Evolutionary conservation across 495 filamentous ascomycete genomes (phyloP), one percentile per base, ranked within the genome.

Genomic region (Talaromyces thailandensis): DNA sequence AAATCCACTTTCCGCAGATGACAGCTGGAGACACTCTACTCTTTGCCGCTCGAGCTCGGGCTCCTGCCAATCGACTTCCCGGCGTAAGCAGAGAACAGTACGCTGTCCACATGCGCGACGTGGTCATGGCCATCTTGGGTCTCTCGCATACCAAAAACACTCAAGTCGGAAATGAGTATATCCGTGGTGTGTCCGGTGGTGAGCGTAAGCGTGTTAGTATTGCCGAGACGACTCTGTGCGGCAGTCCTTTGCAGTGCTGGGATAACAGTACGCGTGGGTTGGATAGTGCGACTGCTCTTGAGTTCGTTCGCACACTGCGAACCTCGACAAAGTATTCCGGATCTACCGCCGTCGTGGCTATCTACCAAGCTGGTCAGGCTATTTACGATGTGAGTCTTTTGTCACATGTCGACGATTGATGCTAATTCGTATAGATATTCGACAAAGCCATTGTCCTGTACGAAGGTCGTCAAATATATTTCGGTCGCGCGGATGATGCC

Each of bases 221-320:
- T 58, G 79, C 77, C 16, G 76, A 68, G 50, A 66, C 35, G 58
- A 86, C 92, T 71, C 80, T 91, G 24, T 89, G 87, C 40, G 88
- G 88, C 59, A 87, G 86, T 56, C 86, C 85, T 59, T 74, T 96
- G 9, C 82, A 87, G 61, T 90, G 85, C 29, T 95, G 91, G 89
- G 92, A 96, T 71, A 95, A 96, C 78, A 87, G 84, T 65, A 94
- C 91, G 6, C 85, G 92, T 68, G 92, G 92, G 58, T 77, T 96
- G 55, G 92, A 96, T 68, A 89, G 89, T 53, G 88, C 86, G 23
- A 95, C 92, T 9, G 92, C 92, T 0, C 80, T 96, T 58, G 88
- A 92, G 60, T 80, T 79, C 69, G 79, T 82, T 67, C 89, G 88
- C 69, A 90, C 88, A 1, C 76, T 94, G 61, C 83, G 89, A 23